Conservation (phyloP, 2,329 filamentous ascomycete genomes). For the Sclerotinia spermophila region DNA sequence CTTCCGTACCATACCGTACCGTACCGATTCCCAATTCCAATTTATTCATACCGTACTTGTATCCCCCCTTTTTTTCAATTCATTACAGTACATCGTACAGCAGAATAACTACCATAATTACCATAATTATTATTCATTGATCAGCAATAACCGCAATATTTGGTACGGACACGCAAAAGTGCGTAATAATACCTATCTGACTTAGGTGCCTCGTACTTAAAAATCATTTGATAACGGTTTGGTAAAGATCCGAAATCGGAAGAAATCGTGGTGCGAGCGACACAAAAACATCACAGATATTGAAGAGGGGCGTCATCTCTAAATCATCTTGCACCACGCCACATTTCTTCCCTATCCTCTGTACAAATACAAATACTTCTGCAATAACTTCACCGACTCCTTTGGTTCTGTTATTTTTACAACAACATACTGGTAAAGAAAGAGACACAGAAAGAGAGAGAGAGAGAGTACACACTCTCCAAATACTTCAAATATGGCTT, state of each 20-base stretch:
- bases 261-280: not conserved
- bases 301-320: not conserved
- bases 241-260: slow-evolving; percentile 8
- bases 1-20: not conserved
- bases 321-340: not conserved
- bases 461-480: not conserved
- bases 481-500: slow-evolving; percentile 58
- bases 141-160: not conserved
- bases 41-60: not conserved
- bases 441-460: not conserved
- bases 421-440: not conserved
- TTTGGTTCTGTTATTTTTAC: not conserved
- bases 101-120: not conserved
- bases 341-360: not conserved
- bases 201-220: no score
- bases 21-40: not conserved
- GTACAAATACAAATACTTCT: not conserved
- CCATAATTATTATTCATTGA: not conserved
- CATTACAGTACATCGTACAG: no score
- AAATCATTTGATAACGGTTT: not conserved
- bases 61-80: not conserved
- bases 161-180: not conserved
- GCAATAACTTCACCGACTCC: not conserved
- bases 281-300: not conserved
- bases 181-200: not conserved